Conservation (phyloP, 768 basidiomycete genomes). For the Tubosaeta sp. region DNA sequence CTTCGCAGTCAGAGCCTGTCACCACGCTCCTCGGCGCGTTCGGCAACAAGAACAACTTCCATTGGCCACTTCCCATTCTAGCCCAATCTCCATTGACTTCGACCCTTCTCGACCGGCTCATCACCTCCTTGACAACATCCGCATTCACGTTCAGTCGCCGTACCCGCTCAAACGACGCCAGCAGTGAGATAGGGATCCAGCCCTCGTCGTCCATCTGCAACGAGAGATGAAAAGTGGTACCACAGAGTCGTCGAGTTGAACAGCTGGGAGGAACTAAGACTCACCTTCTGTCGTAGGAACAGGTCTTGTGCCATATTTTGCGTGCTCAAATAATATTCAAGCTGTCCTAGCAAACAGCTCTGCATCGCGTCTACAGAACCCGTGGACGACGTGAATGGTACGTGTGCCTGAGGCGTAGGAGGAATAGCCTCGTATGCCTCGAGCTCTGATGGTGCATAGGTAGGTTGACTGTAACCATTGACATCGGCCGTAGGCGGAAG, state of each 20-base stretch:
- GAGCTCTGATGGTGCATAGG: conserved; percentile 30
- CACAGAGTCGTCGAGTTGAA: neutral
- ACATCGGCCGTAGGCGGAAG: conserved; percentile 23
- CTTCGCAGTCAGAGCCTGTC: conserved; percentile 2
- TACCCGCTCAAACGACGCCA: conserved; percentile 88
- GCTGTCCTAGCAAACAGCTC: conserved; percentile 70
- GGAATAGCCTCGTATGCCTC: conserved; percentile 26
- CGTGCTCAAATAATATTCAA: conserved; percentile 90
- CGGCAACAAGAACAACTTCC: conserved; percentile 58
- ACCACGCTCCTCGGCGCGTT: conserved; percentile 49
- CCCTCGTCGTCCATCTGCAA: conserved; percentile 84
- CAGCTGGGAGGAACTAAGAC: conserved; percentile 22
- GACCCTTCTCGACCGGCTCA: conserved; percentile 60
- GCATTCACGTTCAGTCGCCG: conserved; percentile 56
- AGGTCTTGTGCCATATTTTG: conserved; percentile 89
- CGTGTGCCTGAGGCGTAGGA: conserved; percentile 18
- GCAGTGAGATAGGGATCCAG: conserved; percentile 77
- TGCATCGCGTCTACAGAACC: conserved; percentile 64
- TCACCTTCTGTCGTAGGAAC: conserved; percentile 72
- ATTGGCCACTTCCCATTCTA: conserved; percentile 55
- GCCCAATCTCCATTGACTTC: conserved; percentile 70
- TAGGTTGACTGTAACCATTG: conserved; percentile 29
- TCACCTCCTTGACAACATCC: conserved; percentile 64
- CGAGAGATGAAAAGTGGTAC: neutral
- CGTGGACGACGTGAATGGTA: conserved; percentile 44